Evolutionary conservation across 805 yeast species (phyloP).

Genomic region (Jamesozyma lodderae): DNA sequence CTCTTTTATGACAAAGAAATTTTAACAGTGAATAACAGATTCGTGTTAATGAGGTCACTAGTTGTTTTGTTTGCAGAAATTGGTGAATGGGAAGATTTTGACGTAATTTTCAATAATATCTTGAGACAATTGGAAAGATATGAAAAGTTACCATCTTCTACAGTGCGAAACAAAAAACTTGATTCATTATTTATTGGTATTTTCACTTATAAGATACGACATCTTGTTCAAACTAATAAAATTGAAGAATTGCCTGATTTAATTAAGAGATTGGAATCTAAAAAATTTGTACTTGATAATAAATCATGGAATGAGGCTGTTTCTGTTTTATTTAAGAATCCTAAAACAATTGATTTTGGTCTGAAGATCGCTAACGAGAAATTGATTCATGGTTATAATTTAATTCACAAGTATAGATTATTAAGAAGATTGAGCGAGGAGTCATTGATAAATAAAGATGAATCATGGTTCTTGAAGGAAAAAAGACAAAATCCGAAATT

Average conservation of each 20-base stretch:
- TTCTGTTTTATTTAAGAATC: constrained; percentile 20
- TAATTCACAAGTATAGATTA: constrained; percentile 23
- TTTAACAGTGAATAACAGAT: constrained; percentile 18
- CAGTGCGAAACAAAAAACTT: constrained; percentile 16
- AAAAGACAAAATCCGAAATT: constrained; percentile 14
- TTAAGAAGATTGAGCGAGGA: constrained; percentile 11
- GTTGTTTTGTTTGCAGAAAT: constrained; percentile 25
- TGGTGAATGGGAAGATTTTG: constrained; percentile 28
- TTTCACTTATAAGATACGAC: constrained; percentile 17
- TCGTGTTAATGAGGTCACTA: constrained; percentile 27
- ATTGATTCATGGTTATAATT: constrained; percentile 32
- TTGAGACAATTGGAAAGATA: constrained; percentile 12
- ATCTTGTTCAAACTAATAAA: constrained; percentile 12
- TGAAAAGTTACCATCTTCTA: constrained; percentile 16
- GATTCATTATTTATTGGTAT: constrained; percentile 16
- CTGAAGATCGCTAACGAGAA: constrained; percentile 25
- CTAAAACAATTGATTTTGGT: constrained; percentile 25
- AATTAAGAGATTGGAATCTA: constrained; percentile 16
- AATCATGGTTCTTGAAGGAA: constrained; percentile 16
- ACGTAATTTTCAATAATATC: constrained; percentile 16
- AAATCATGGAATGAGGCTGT: constrained; percentile 28
- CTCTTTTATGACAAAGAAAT: constrained; percentile 22
- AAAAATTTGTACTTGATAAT: constrained; percentile 27
- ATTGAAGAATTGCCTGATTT: constrained; percentile 15
- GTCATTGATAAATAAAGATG: constrained; percentile 7